Percentiles rank a stretch among this genome's conserved stretches.
These are phyloP conservation scores for Cyberlindnera americana DNA, from an alignment of 805 yeast genomes.

Conservation along the genomic window DNA sequence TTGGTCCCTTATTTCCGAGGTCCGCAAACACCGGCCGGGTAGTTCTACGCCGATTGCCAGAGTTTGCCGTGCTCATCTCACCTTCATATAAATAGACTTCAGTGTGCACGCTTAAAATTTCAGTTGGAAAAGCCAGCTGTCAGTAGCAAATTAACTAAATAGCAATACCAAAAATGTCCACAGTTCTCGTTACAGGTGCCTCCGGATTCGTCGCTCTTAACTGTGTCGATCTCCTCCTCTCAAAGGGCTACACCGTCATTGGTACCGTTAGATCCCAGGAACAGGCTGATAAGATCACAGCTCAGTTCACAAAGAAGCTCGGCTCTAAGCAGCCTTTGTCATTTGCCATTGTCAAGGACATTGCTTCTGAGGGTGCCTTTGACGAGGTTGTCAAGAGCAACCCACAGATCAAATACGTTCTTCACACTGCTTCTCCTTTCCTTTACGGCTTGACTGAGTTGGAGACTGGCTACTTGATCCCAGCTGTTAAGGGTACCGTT, in stretches of 20 bases:
- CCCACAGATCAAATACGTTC: conserved; percentile 47
- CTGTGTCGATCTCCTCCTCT: conserved; percentile 33
- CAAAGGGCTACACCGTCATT: conserved; percentile 36
- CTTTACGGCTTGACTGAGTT: conserved; percentile 33
- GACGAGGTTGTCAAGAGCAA: conserved; percentile 39
- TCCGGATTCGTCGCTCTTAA: conserved; percentile 45
- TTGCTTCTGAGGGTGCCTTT: conserved; percentile 40
- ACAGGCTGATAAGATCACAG: conserved; percentile 30
- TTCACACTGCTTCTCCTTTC: conserved; percentile 59
- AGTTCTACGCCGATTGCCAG: too few species aligned
- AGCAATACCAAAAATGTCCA: background rate
- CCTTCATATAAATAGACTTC: too few species aligned
- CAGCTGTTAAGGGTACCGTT: conserved; percentile 55
- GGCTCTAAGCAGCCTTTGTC: background rate
- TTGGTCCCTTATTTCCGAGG: background rate
- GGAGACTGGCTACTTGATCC: conserved; percentile 49
- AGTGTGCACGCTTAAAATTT: too few species aligned
- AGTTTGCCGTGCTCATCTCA: too few species aligned
- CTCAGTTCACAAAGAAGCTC: conserved; percentile 5
- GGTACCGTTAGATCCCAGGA: conserved; percentile 27
- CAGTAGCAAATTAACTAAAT: too few species aligned
- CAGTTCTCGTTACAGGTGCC: conserved; percentile 42
- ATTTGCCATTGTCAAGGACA: conserved; percentile 39
- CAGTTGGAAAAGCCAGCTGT: too few species aligned
- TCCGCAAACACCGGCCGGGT: too few species aligned